Base-by-base conservation (phyloP, 495 filamentous ascomycete genomes). In the Aspergillus coremiiformis region DNA sequence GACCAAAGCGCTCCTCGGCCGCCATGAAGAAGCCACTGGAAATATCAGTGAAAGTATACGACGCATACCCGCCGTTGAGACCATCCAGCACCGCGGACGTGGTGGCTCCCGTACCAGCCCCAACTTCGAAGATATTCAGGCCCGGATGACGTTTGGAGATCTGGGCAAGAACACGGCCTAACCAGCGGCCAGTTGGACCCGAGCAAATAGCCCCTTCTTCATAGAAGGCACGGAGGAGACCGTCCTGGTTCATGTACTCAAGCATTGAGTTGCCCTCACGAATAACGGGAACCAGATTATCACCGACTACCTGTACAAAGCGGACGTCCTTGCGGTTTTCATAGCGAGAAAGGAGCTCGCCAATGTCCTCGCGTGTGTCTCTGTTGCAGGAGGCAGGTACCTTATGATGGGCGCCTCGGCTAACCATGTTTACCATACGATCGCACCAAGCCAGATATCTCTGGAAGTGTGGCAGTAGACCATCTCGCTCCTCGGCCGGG, bases 31-130 rank as follows among this genome's bases (percentile, higher is more conserved):
- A 56, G 3, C 49, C 53, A 32, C 17, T 35, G 0, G 53, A 56
- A 1, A 56, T 46, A 22, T 56, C 53, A 19, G 53, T 56, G 19
- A 30, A 52, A 8, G 68, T 76, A 45, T 78, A 78, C n/a, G n/a
- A n/a, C n/a, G n/a, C n/a, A n/a, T n/a, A n/a, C n/a, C n/a, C n/a
- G n/a, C n/a, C n/a, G n/a, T n/a, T n/a, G n/a, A n/a, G n/a, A n/a
- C n/a, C n/a, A n/a, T n/a, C n/a, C n/a, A n/a, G n/a, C n/a, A n/a
- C n/a, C n/a, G n/a, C n/a, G n/a, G n/a, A n/a, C n/a, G n/a, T n/a
- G n/a, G n/a, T n/a, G n/a, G n/a, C 19, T 1, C 37, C 37, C 1
- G 17, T 41, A 21, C 37, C 37, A 11, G 37, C 37, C 2, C 32
- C 37, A 21, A 41, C 21, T 21, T 41, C 37, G 2, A 19, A 21